Conservation (phyloP, 345 rosid species). For the Populus nigra region DNA sequence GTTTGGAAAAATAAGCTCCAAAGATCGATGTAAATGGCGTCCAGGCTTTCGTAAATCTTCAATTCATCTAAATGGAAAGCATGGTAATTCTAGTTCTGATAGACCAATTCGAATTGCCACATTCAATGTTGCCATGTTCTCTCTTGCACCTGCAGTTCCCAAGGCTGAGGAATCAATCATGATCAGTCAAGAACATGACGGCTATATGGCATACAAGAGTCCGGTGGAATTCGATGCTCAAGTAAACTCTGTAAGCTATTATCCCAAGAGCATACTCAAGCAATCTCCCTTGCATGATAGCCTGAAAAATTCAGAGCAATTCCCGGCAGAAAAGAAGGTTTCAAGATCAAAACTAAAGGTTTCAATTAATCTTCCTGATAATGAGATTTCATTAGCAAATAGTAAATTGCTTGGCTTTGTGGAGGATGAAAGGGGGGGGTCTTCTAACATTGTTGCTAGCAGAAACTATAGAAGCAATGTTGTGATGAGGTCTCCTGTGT, state of each 20-base stretch:
- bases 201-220: conserved; percentile 19
- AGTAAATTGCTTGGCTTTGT: conserved; percentile 43
- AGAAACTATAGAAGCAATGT: conserved; percentile 47
- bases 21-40: conserved; percentile 35
- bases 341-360: conserved; percentile 58
- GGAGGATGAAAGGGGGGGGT: conserved; percentile 37
- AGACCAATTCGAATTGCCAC: conserved; percentile 76
- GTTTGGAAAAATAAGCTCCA: conserved; percentile 44
- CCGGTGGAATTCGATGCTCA: conserved; percentile 25
- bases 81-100: conserved; percentile 21
- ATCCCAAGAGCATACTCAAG: conserved; percentile 76
- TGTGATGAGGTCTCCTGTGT: conserved; percentile 81
- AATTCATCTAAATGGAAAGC: conserved; percentile 19
- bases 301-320: conserved; percentile 17
- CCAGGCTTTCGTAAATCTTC: conserved; percentile 23
- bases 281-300: conserved; percentile 65
- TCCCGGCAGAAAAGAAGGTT: conserved; percentile 30
- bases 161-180: conserved; percentile 34
- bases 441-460: conserved; percentile 35
- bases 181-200: conserved; percentile 26
- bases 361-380: conserved; percentile 83
- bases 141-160: conserved; percentile 80
- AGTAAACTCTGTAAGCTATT: conserved; percentile 12
- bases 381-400: conserved; percentile 83
- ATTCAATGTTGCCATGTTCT: conserved; percentile 93